Evolutionary conservation across 2,329 filamentous ascomycete species (phyloP).

Genomic region (Fusarium nanum): DNA sequence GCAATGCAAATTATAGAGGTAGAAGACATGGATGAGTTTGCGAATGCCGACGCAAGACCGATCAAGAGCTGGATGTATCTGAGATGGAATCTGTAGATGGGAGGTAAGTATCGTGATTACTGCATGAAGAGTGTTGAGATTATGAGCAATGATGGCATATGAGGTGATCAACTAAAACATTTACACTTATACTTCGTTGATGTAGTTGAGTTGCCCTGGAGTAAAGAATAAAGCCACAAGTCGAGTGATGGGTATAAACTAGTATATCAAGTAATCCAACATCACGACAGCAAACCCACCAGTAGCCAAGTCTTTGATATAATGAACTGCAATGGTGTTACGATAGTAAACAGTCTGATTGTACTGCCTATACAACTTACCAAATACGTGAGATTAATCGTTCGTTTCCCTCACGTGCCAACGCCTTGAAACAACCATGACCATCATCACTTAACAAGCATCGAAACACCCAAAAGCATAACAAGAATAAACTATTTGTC

Average conservation of each 20-base stretch:
- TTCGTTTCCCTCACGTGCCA: slow-evolving; percentile 6
- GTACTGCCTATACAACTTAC: not conserved
- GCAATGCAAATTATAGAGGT: slow-evolving; percentile 15
- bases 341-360: not conserved
- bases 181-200: rapidly evolving
- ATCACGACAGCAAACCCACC: not conserved
- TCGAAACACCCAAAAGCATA: slow-evolving; percentile 12
- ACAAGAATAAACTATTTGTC: not conserved
- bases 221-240: not conserved
- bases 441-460: slow-evolving; percentile 4
- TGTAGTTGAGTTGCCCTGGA: not conserved
- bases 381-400: not conserved
- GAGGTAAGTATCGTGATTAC: slow-evolving; percentile 4
- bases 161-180: not conserved
- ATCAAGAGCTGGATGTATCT: slow-evolving; percentile 29
- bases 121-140: not conserved
- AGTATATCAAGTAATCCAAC: not conserved
- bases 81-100: slow-evolving; percentile 25
- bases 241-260: not conserved
- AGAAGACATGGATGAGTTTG: slow-evolving; percentile 15
- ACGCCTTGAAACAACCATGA: slow-evolving; percentile 8
- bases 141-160: slow-evolving; percentile 1
- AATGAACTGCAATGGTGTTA: not conserved
- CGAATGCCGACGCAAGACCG: slow-evolving; percentile 45
- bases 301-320: not conserved